Evolutionary conservation across 2,329 filamentous ascomycete species (phyloP).

Genomic region (Botrytis medusae): DNA sequence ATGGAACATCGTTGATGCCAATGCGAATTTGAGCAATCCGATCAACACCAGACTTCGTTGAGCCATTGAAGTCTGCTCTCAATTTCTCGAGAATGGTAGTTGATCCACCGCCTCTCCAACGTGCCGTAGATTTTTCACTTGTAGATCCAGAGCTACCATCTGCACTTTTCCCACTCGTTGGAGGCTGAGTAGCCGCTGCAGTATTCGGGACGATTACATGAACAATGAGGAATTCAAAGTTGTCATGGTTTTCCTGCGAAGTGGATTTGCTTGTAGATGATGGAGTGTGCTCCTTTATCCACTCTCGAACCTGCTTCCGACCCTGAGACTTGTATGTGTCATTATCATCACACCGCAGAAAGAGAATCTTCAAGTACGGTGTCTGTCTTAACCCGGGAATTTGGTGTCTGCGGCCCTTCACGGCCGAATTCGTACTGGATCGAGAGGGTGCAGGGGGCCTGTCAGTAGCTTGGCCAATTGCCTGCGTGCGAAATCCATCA

Average conservation of each 20-base stretch:
- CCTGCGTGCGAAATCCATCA: constrained; percentile 62
- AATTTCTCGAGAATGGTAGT: constrained; percentile 88
- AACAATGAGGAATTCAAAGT: constrained; percentile 91
- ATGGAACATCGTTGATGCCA: constrained; percentile 66
- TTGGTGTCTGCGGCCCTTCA: constrained; percentile 75
- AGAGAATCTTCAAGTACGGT: constrained; percentile 86
- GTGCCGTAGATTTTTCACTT: constrained; percentile 67
- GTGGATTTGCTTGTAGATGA: constrained; percentile 57
- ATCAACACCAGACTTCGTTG: constrained; percentile 69
- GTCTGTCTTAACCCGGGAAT: constrained; percentile 92
- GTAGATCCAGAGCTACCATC: constrained; percentile 52
- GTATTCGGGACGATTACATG: constrained; percentile 92
- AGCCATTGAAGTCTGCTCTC: constrained; percentile 82
- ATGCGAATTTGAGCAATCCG: constrained; percentile 84
- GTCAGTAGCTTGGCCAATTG: constrained; percentile 45
- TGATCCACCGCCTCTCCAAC: constrained; percentile 75
- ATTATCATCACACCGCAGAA: constrained; percentile 92
- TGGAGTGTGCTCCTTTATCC: constrained; percentile 77
- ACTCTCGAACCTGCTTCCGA: constrained; percentile 79
- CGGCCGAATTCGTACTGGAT: constrained; percentile 31
- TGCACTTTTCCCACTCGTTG: constrained; percentile 54
- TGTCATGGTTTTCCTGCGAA: constrained; percentile 89
- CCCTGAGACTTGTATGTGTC: constrained; percentile 85
- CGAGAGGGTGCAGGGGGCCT: constrained; percentile 29
- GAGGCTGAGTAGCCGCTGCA: constrained; percentile 73